Evolutionary conservation across 768 basidiomycete genomes (phyloP), one percentile per base, ranked within the genome.

Genomic region (Psilocybe tampanensis): DNA sequence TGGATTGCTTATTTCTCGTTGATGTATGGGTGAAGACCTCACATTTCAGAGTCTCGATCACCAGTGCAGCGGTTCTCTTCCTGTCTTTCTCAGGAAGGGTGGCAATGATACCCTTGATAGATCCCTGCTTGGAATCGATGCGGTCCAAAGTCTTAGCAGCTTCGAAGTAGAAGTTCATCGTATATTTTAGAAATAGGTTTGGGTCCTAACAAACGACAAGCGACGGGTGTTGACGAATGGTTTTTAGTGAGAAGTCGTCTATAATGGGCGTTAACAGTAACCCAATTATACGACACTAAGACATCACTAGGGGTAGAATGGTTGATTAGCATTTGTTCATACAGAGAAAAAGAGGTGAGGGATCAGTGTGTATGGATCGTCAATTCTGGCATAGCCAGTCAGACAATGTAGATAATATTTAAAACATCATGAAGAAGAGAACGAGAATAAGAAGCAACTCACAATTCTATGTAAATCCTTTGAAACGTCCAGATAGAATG

Each of bases 31-130:
- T 52, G 47, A 60, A 47, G 29, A 60, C 56, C 86, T 78, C 73
- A 96, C 95, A 98, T 82, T 97, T 98, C 45, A 98, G 76, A 0
- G 94, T 96, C 75, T 97, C 93, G 52, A 98, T 95, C 29, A 98
- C 87, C 34, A 97, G 84, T 8, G 92, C 92, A 32, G 92, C 83
- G 5, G 87, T 88, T 51, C 93, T 80, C 67, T 90, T 91, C 66
- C 89, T 82, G 62, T 82, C 80, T 72, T 88, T 87, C 68, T 88
- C 85, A 23, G 90, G 84, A 24, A 94, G 76, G 53, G 84, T 82
- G 18, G 85, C 84, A 41, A 96, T 75, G 32, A 94, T 72, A 52
- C 95, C 84, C 68, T 96, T 95, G 67, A 98, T 90, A 13, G 93
- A 95, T n/a, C 94, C 95, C 71, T 94, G 81, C 70, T 90, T 94